Evolutionary conservation across 495 filamentous ascomycete genomes (phyloP), one percentile per base, ranked within the genome.

Genomic region (Hyaloscypha hepaticicola): DNA sequence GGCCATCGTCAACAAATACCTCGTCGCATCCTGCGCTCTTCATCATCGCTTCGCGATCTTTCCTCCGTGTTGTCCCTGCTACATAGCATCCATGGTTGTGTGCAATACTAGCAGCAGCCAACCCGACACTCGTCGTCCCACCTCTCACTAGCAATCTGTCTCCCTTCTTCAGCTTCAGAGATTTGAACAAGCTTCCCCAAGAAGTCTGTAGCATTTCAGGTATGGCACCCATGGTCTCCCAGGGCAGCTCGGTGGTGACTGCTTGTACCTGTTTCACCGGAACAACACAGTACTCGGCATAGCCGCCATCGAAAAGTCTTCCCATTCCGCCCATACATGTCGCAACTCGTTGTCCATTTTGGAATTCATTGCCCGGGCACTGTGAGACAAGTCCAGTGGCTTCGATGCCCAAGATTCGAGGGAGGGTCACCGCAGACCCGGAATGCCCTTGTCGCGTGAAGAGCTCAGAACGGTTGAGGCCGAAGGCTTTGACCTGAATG

Each of bases 181-280:
- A 63, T 34, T 64, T 71, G 16, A 77, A 73, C 33, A 85, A 55
- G 8, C 74, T 71, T 5, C 82, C 83, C 68, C 78, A 85, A 5
- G 83, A 78, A 24, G 83, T 84, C 72, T 83, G 82, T 61, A 84
- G 38, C 81, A 84, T 84, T 72, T 84, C 83, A 1, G 82, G 82
- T 50, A 83, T 66, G 0, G 79, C 80, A 16, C 81, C 83, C 0
- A 85, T 60, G 2, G 74, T 69, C 52, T 74, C 76, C 77, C 82
- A 82, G 8, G 66, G 61, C 21, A 81, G 41, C 21, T 65, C 65
- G 25, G 73, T 74, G 45, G 76, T 68, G 9, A 84, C 55, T 22
- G 70, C 69, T 65, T 79, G 78, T 22, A 80, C 74, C 62, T 84
- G 78, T 8, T 61, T 70, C 14, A 70, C 76, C 0, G 80, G 75